Evolutionary conservation across 805 yeast genomes (phyloP).

Genomic region (Candida ortonii): DNA sequence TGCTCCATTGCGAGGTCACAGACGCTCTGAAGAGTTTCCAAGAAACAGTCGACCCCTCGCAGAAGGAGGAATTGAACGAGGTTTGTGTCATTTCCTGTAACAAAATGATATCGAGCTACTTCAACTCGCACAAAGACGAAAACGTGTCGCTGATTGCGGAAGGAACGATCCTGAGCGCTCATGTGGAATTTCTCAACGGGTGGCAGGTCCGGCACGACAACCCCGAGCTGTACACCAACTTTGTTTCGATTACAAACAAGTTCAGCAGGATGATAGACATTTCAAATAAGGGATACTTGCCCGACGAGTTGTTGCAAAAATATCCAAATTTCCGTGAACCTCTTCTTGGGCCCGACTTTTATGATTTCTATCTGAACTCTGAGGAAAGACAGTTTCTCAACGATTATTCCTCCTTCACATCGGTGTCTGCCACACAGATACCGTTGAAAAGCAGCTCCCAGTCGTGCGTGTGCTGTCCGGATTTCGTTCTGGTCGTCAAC

Average conservation of each 20-base stretch:
- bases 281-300: constrained; percentile 23
- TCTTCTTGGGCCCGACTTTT: constrained; percentile 21
- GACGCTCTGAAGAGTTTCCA: constrained; percentile 7
- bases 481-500: constrained; percentile 21
- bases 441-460: constrained; percentile 31
- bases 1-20: constrained; percentile 16
- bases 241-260: constrained; percentile 25
- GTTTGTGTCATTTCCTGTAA: constrained; percentile 28
- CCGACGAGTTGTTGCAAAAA: constrained; percentile 10
- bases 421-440: constrained; percentile 21
- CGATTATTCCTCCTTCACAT: constrained; percentile 34
- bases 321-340: constrained; percentile 25
- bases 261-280: constrained; percentile 24
- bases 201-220: constrained; percentile 34
- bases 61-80: constrained; percentile 18
- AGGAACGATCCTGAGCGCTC: constrained; percentile 24
- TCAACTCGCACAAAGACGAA: constrained; percentile 7
- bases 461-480: constrained; percentile 28
- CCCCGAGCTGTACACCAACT: constrained; percentile 26
- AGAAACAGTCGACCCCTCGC: constrained; percentile 22
- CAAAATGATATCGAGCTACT: constrained; percentile 21
- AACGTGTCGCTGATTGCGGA: constrained; percentile 11
- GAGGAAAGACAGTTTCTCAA: constrained; percentile 26
- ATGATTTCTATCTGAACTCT: constrained; percentile 16
- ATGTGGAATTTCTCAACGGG: constrained; percentile 33